Evolutionary conservation across 768 basidiomycete species (phyloP).

Genomic region (Suillus brevipes): DNA sequence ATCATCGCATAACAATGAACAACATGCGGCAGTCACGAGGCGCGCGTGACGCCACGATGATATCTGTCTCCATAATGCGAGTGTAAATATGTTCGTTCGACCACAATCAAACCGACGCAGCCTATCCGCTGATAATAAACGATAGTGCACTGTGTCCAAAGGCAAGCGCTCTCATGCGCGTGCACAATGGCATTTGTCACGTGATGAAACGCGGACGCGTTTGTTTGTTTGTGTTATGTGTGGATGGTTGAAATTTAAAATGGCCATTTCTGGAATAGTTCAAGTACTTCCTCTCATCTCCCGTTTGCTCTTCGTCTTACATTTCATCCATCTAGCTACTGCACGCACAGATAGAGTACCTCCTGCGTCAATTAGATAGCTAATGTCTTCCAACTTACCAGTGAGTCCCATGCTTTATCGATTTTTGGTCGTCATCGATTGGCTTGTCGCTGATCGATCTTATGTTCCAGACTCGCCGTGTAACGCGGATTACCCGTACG

Average conservation of each 20-base stretch:
- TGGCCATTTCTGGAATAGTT: constrained; percentile 26
- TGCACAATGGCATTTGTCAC: constrained; percentile 22
- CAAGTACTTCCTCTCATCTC: constrained; percentile 16
- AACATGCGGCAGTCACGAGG: constrained; percentile 3
- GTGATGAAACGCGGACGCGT: constrained; percentile 40
- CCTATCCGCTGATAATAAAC: background rate
- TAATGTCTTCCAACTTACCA: constrained; percentile 47
- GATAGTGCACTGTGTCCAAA: background rate
- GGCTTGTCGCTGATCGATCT: background rate
- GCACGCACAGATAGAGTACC: constrained; percentile 11
- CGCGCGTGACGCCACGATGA: background rate
- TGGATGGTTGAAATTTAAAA: constrained; percentile 35
- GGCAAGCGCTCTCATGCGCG: background rate
- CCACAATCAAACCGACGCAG: background rate
- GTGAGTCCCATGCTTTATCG: constrained; percentile 29
- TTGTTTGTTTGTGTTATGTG: constrained; percentile 38
- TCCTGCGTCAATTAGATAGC: constrained; percentile 6
- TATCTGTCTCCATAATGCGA: background rate
- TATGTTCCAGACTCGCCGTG: constrained; percentile 58
- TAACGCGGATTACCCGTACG: constrained; percentile 54
- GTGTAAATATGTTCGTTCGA: background rate
- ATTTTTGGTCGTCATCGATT: background rate
- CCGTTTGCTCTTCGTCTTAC: constrained; percentile 13
- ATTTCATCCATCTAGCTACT: constrained; percentile 7
- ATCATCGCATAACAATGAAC: background rate